phyloP scores from a whole-genome alignment of 192 early-diverging fungal genomes.

The Oehlia diaphana region DNA sequence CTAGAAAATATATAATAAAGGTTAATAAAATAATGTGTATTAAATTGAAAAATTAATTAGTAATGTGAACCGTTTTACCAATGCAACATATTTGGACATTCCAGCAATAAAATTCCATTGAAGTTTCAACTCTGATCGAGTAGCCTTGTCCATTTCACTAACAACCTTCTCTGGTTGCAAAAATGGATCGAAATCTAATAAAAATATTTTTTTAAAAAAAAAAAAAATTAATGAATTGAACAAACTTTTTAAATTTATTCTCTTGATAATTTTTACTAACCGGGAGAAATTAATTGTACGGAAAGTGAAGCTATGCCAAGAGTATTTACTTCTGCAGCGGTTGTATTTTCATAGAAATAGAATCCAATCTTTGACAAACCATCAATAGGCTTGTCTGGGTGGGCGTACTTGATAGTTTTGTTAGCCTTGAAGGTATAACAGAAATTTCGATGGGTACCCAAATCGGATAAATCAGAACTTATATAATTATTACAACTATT shows the following conservation, averaged over 20 bases:
- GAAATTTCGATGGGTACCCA: not conserved
- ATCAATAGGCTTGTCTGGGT: not conserved
- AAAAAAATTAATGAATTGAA: not conserved
- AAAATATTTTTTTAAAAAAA: not conserved
- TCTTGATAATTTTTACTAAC: not conserved
- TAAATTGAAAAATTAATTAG: not conserved
- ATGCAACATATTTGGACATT: not conserved
- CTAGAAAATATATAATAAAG: not conserved
- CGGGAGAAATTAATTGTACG: not conserved
- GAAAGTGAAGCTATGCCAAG: slow-evolving; percentile 2
- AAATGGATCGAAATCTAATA: not conserved
- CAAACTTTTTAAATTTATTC: not conserved
- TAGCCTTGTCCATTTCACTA: not conserved
- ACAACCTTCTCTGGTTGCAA: not conserved
- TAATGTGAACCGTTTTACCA: not conserved
- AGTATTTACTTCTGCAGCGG: not conserved
- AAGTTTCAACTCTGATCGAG: not conserved
- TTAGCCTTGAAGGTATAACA: not conserved
- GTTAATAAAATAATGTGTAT: not conserved
- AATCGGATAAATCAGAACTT: not conserved
- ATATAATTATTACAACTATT: not conserved
- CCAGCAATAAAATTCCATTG: slow-evolving; percentile 17
- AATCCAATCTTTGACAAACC: not conserved
- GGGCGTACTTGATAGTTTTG: not conserved
- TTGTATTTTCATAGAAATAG: not conserved